phyloP scores from a whole-genome alignment of 805 yeast genomes.

The Lachancea meyersii region DNA sequence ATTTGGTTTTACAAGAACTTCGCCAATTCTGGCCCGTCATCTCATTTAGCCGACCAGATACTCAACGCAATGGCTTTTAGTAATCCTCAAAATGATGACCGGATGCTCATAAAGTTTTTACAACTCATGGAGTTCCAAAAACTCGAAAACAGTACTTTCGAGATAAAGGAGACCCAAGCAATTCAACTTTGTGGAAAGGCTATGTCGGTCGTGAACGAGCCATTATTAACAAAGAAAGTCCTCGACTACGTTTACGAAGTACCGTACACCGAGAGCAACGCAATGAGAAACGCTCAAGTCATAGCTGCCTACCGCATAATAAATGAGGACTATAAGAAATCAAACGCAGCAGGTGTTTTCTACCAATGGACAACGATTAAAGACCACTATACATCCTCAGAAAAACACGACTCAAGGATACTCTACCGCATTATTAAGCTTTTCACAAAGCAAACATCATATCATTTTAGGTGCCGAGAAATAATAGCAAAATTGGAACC shows the following conservation, averaged over 20 bases:
- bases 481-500: conserved; percentile 17
- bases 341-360: conserved; percentile 25
- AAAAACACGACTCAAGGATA: conserved; percentile 24
- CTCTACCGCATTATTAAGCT: conserved; percentile 20
- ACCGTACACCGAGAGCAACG: background rate
- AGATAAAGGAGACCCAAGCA: conserved; percentile 15
- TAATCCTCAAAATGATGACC: conserved; percentile 19
- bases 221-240: conserved; percentile 14
- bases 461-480: conserved; percentile 16
- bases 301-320: conserved; percentile 20
- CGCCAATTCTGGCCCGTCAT: conserved; percentile 8
- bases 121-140: conserved; percentile 10
- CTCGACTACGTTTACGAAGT: conserved; percentile 14
- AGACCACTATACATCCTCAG: conserved; percentile 12
- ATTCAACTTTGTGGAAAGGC: conserved; percentile 21
- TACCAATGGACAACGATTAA: conserved; percentile 22
- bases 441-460: conserved; percentile 19
- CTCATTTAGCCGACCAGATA: conserved; percentile 9
- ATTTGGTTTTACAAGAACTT: conserved; percentile 14
- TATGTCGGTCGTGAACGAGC: conserved; percentile 12
- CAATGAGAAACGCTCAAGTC: conserved; percentile 12
- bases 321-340: conserved; percentile 16
- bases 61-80: conserved; percentile 19
- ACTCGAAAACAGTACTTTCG: conserved; percentile 3
- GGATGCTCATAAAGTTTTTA: conserved; percentile 15